phyloP scores from a whole-genome alignment of 352 stramenopile species.

The Globisporangium takayamanum region DNA sequence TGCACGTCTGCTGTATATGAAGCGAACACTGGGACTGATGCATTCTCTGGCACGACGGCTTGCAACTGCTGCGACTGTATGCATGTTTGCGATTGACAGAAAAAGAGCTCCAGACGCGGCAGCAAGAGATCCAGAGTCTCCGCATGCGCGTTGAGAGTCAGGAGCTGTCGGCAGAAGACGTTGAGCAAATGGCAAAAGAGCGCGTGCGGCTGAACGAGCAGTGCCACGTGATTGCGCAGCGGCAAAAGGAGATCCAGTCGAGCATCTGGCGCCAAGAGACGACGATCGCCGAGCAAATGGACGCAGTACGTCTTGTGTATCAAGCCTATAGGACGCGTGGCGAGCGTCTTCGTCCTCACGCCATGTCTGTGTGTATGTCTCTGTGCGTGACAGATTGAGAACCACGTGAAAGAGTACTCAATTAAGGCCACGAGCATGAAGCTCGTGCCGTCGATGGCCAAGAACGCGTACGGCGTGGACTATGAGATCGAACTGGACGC shows the following conservation, averaged over 20 bases:
- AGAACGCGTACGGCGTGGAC: conserved; percentile 74
- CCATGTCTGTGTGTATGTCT: background rate
- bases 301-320: conserved; percentile 35
- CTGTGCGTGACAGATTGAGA: conserved; percentile 33
- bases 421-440: conserved; percentile 73
- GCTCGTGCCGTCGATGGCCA: conserved; percentile 77
- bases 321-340: background rate
- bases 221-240: conserved; percentile 52
- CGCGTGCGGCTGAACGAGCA: conserved; percentile 66
- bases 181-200: conserved; percentile 68
- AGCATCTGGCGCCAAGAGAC: conserved; percentile 64
- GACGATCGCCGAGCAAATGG: conserved; percentile 53
- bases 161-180: conserved; percentile 70
- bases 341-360: background rate
- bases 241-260: conserved; percentile 50
- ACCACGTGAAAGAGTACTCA: conserved; percentile 77
- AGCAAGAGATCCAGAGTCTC: conserved; percentile 60
- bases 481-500: conserved; percentile 68
- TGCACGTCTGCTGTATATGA: background rate
- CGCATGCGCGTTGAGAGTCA: conserved; percentile 70
- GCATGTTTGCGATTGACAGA: conserved; percentile 26
- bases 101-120: conserved; percentile 28
- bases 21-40: background rate
- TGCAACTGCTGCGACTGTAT: background rate
- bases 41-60: background rate